Conservation (phyloP, 2,329 filamentous ascomycete species). For the Ophiosphaerella herpotricha region DNA sequence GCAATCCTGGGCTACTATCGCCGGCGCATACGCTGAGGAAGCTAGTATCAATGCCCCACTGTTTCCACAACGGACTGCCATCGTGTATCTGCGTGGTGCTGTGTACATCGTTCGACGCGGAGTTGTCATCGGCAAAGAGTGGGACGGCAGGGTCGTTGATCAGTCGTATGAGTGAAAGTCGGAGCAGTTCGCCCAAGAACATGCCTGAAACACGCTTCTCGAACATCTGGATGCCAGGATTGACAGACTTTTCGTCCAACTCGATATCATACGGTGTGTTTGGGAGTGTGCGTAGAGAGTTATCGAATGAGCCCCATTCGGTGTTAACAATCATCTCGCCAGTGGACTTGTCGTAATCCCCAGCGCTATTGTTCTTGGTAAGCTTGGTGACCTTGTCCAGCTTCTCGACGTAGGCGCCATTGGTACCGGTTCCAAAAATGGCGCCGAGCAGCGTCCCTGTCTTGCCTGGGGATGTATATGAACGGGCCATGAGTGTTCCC, state of each 20-base stretch:
- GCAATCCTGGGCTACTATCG: conserved; percentile 74
- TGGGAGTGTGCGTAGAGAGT: conserved; percentile 84
- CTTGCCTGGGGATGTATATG: conserved; percentile 89
- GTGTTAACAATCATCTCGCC: conserved; percentile 98
- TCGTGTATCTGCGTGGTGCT: conserved; percentile 66
- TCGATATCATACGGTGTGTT: conserved; percentile 80
- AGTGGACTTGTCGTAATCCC: conserved; percentile 75
- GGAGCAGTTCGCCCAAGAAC: conserved; percentile 94
- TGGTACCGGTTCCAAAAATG: conserved; percentile 97
- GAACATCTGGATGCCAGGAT: conserved; percentile 97
- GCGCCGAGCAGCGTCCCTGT: conserved; percentile 87
- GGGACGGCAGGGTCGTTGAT: conserved; percentile 68
- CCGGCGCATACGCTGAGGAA: conserved; percentile 86
- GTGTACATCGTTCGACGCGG: conserved; percentile 67
- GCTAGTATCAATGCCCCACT: conserved; percentile 90
- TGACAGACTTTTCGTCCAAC: conserved; percentile 79
- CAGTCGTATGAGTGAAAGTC: conserved; percentile 74
- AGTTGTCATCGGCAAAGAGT: conserved; percentile 78
- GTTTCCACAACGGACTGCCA: conserved; percentile 68
- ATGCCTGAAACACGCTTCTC: conserved; percentile 98
- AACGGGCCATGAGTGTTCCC: conserved; percentile 95
- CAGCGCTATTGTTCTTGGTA: conserved; percentile 46
- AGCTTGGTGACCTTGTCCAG: conserved; percentile 82
- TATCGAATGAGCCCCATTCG: conserved; percentile 98
- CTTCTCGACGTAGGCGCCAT: conserved; percentile 97